Evolutionary conservation across 441 rosid species (phyloP).

Genomic region (Francoa sonchifolia): DNA sequence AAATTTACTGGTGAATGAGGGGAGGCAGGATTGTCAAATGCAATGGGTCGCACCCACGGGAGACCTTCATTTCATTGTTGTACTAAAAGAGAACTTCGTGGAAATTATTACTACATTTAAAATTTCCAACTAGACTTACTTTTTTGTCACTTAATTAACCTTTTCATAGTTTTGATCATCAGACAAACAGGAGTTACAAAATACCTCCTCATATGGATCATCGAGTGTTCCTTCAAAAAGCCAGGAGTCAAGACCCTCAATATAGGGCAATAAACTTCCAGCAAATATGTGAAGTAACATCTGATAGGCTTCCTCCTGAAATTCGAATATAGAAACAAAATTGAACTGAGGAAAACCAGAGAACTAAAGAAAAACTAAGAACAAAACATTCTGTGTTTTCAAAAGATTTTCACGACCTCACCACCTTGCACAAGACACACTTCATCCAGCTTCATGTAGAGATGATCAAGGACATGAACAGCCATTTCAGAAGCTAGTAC

Average conservation of each 20-base stretch:
- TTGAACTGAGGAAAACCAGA: conserved; percentile 11
- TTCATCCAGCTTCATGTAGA: conserved; percentile 66
- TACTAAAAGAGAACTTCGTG: conserved; percentile 4
- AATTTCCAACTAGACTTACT: neutral
- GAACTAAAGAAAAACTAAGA: conserved; percentile 6
- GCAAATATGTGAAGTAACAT: conserved; percentile 72
- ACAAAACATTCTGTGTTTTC: conserved; percentile 6
- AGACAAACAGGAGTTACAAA: no score
- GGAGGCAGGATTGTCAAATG: neutral
- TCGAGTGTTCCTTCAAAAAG: conserved; percentile 74
- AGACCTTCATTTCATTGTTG: conserved; percentile 8
- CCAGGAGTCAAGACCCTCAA: conserved; percentile 82
- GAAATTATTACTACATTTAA: conserved; percentile 2
- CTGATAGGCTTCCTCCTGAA: conserved; percentile 71
- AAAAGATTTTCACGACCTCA: conserved; percentile 56
- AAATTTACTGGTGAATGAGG: no score
- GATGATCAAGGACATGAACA: conserved; percentile 68
- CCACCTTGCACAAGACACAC: conserved; percentile 85
- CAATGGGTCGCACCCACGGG: neutral
- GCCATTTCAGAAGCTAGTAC: conserved; percentile 50
- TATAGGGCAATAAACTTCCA: conserved; percentile 63
- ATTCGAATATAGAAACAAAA: conserved; percentile 14
- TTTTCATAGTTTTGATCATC: no score
- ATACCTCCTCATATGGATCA: conserved; percentile 94
- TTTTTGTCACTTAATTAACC: neutral